Conservation (phyloP, 805 yeast species). For the Priceomyces melissophilus region DNA sequence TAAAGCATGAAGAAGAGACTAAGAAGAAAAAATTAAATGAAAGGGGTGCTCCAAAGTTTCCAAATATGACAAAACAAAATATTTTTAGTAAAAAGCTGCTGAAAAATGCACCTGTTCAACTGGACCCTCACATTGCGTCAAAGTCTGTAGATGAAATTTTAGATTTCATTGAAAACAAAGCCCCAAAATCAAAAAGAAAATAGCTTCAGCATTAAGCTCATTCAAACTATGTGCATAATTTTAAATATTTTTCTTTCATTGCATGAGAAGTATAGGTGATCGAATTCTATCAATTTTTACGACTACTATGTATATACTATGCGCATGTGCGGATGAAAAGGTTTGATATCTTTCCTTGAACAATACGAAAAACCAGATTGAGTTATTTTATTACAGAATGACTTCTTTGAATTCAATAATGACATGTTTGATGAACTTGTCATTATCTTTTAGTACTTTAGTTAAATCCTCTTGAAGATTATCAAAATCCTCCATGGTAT, state of each 20-base stretch:
- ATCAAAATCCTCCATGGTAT: slow-evolving; percentile 27
- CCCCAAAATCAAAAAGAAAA: slow-evolving; percentile 18
- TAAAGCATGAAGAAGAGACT: slow-evolving; percentile 38
- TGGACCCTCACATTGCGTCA: slow-evolving; percentile 54
- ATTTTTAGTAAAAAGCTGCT: slow-evolving; percentile 13
- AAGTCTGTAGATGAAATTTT: slow-evolving; percentile 72
- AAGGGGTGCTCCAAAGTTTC: slow-evolving; percentile 5
- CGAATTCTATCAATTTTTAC: too few relatives aligned
- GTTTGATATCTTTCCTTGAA: background rate
- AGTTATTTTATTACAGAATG: background rate
- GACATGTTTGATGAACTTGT: slow-evolving; percentile 43
- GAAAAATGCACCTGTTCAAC: slow-evolving; percentile 18
- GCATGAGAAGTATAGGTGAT: too few relatives aligned
- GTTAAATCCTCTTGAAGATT: slow-evolving; percentile 30
- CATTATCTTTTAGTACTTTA: slow-evolving; percentile 31
- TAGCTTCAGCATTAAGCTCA: too few relatives aligned
- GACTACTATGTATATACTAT: too few relatives aligned
- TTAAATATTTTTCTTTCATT: too few relatives aligned
- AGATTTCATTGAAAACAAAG: slow-evolving; percentile 62
- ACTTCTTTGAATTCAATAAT: slow-evolving; percentile 32
- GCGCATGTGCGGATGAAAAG: background rate
- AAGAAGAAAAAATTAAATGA: slow-evolving; percentile 20
- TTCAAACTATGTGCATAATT: too few relatives aligned
- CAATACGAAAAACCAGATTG: too few relatives aligned
- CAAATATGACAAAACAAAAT: background rate